A percentile compares a stretch with the other conserved stretches of the same genome.
Evolutionary conservation across 1,284 basidiomycete genomes (phyloP).

Genomic region (Athelia sp.): DNA sequence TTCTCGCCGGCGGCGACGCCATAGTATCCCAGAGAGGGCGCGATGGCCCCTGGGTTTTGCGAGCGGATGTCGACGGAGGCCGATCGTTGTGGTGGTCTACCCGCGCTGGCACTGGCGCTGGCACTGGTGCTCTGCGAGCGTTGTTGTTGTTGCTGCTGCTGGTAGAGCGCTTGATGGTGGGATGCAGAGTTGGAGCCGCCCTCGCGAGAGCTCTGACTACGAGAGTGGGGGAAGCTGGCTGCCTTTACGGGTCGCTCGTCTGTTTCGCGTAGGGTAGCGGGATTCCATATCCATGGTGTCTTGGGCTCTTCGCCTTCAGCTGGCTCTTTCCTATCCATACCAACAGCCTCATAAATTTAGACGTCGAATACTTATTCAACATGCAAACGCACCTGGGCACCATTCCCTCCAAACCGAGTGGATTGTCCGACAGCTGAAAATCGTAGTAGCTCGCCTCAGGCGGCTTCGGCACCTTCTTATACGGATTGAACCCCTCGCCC

Average conservation of each 20-base stretch:
- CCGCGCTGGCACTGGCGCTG: neutral
- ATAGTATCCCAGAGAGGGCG: neutral
- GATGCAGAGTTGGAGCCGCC: neutral
- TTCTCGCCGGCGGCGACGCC: neutral
- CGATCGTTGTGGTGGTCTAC: neutral
- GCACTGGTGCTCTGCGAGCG: slow-evolving; percentile 15
- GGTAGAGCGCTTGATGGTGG: slow-evolving; percentile 3
- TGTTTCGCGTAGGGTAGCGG: slow-evolving; percentile 23
- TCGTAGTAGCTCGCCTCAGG: neutral
- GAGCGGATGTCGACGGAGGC: too few relatives aligned
- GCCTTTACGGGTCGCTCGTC: slow-evolving; percentile 24
- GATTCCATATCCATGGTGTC: slow-evolving; percentile 44
- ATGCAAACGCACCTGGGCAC: slow-evolving; percentile 48
- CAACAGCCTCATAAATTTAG: neutral
- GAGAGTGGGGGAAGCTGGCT: slow-evolving; percentile 16
- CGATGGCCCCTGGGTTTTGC: neutral
- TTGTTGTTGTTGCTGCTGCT: slow-evolving; percentile 3
- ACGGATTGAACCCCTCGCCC: neutral
- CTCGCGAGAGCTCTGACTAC: slow-evolving; percentile 7
- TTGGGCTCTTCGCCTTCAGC: slow-evolving; percentile 23
- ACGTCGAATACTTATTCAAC: too few relatives aligned
- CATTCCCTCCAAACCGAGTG: slow-evolving; percentile 60
- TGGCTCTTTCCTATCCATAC: slow-evolving; percentile 7
- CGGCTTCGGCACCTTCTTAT: neutral
- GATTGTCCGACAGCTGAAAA: neutral